These are phyloP conservation scores for Naematelia encephala DNA, from an alignment of 768 basidiomycete genomes.

Conservation along the genomic window DNA sequence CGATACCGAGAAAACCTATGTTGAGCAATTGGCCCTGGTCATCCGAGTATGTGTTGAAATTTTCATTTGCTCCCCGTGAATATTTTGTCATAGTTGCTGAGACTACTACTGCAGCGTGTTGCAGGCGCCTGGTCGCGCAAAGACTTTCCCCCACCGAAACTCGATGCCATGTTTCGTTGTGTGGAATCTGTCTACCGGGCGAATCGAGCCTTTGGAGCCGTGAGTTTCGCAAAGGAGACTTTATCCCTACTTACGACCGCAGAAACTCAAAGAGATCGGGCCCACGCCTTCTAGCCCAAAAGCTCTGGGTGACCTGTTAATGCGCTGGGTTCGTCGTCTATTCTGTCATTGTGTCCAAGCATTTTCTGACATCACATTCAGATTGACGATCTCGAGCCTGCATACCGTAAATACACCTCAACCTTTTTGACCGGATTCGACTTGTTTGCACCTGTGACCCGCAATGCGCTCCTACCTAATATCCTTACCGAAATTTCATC, in stretches of 20 bases:
- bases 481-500: slow-evolving; percentile 69
- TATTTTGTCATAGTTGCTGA: background rate
- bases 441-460: slow-evolving; percentile 71
- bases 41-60: slow-evolving; percentile 74
- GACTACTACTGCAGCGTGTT: slow-evolving; percentile 64
- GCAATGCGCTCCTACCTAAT: slow-evolving; percentile 66
- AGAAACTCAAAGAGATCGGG: slow-evolving; percentile 94
- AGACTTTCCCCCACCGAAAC: slow-evolving; percentile 85
- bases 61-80: background rate
- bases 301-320: slow-evolving; percentile 87
- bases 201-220: slow-evolving; percentile 73
- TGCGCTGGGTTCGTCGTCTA: slow-evolving; percentile 77
- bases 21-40: slow-evolving; percentile 80
- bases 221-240: slow-evolving; percentile 50
- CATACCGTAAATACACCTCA: slow-evolving; percentile 76
- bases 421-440: slow-evolving; percentile 77
- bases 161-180: slow-evolving; percentile 91
- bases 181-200: slow-evolving; percentile 90
- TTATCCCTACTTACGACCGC: slow-evolving; percentile 20
- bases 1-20: slow-evolving; percentile 87
- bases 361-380: slow-evolving; percentile 46
- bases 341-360: background rate
- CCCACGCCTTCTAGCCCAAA: slow-evolving; percentile 88
- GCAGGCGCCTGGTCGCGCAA: slow-evolving; percentile 96
- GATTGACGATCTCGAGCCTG: slow-evolving; percentile 86